Base-by-base conservation (phyloP, 441 rosid species). In the Erodium moschatum region DNA sequence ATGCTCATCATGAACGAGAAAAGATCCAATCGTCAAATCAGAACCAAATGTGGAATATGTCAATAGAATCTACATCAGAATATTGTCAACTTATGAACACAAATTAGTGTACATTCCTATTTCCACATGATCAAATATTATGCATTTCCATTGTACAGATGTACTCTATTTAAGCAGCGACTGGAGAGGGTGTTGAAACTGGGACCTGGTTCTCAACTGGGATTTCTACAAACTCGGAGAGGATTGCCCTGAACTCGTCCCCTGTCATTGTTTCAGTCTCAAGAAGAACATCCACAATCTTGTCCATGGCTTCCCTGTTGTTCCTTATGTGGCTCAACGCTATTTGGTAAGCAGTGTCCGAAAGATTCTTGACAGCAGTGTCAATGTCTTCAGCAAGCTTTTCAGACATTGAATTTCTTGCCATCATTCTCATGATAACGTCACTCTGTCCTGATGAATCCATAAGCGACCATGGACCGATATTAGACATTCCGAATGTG, bases 391-490 rank as follows among this genome's bases (percentile, higher is more conserved):
- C 92, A 0, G 98, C 97, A 0, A 92, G 97, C 83, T 77, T 92
- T 75, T 92, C 98, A 0, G 97, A 92, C 98, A 92, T 93, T 8
- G 97, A 90, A 71, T 93, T 93, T 67, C 97, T 89, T 11, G 97
- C 96, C 98, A 93, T 93, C 97, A 93, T 93, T 79, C 98, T 87
- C 98, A 93, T 90, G 6, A 93, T 81, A n/a, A 93, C 94, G 68
- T 93, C 92, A 64, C 92, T 89, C 80, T 89, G 96, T 0, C 80
- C 85, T 1, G 91, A 82, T 6, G 86, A 67, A 65, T 93, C 98
- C 97, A 93, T 86, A 6, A 93, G 78, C 0, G 98, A 90, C 97
- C 96, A 89, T n/a, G 98, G 98, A 4, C 97, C 96, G 9, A 93
- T 93, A 61, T 93, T 96, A 13, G 98, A 93, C 97, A 93, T 93